Conservation (phyloP, 164 flowering plant genomes). For the Tetracentron sinense region DNA sequence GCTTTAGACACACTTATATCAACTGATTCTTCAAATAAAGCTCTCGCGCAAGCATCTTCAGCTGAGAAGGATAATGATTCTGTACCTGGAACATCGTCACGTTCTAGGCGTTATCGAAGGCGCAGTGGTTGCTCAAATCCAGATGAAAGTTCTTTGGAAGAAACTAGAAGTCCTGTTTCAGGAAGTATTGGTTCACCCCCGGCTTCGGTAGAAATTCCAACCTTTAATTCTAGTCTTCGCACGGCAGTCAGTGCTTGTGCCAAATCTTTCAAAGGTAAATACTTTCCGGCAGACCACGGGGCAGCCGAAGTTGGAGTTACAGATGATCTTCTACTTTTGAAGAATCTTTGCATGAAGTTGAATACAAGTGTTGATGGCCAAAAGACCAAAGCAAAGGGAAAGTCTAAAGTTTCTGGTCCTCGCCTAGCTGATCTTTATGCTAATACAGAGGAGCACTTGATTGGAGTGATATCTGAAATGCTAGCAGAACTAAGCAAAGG, state of each 20-base stretch:
- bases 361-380: constrained; percentile 66
- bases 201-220: constrained; percentile 54
- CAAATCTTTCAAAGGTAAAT: constrained; percentile 78
- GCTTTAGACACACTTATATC: constrained; percentile 79
- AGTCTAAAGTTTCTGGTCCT: constrained; percentile 66
- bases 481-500: constrained; percentile 75
- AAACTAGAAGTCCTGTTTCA: constrained; percentile 46
- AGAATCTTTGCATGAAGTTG: constrained; percentile 73
- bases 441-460: constrained; percentile 62
- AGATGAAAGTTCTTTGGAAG: constrained; percentile 61
- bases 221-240: constrained; percentile 64
- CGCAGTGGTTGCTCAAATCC: constrained; percentile 55
- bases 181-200: constrained; percentile 57
- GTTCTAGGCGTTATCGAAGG: constrained; percentile 74
- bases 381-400: constrained; percentile 71
- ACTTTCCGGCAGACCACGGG: constrained; percentile 74
- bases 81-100: constrained; percentile 57
- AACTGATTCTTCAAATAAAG: constrained; percentile 29
- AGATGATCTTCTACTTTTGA: constrained; percentile 80
- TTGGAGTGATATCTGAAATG: constrained; percentile 69
- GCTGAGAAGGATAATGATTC: constrained; percentile 71
- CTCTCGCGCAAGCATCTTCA: constrained; percentile 39
- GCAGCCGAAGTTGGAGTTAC: constrained; percentile 65
- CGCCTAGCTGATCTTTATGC: constrained; percentile 41
- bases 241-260: constrained; percentile 67